phyloP scores from a whole-genome alignment of 2,329 filamentous ascomycete species.

The Acrocalymma vagum region DNA sequence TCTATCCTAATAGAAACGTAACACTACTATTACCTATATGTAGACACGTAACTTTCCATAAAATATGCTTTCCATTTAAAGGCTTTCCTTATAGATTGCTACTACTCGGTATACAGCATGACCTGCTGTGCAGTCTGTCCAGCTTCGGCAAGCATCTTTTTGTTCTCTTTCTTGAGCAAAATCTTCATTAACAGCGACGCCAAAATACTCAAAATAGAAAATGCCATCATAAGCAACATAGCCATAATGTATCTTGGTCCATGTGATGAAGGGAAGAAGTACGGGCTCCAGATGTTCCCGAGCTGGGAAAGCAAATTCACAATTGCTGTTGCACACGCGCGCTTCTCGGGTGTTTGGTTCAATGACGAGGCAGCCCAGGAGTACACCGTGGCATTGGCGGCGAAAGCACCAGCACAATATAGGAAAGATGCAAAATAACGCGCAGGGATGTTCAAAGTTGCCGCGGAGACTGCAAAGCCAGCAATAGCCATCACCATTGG shows the following conservation, averaged over 20 bases:
- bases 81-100: no score
- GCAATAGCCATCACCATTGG: slow-evolving; percentile 14
- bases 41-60: no score
- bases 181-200: slow-evolving; percentile 15
- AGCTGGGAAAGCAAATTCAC: slow-evolving; percentile 50
- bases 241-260: slow-evolving; percentile 20
- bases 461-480: slow-evolving; percentile 22
- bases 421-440: slow-evolving; percentile 43
- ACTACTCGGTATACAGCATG: no score
- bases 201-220: slow-evolving; percentile 15
- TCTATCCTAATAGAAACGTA: no score
- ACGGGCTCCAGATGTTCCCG: slow-evolving; percentile 52
- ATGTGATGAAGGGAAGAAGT: slow-evolving; percentile 43
- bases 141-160: no score
- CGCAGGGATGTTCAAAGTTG: slow-evolving; percentile 18
- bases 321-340: slow-evolving; percentile 45
- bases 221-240: slow-evolving; percentile 24
- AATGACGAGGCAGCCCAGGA: slow-evolving; percentile 47
- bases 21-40: no score
- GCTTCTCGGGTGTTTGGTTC: slow-evolving; percentile 50
- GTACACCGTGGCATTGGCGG: slow-evolving; percentile 46
- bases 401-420: slow-evolving; percentile 42
- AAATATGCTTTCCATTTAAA: no score
- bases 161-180: slow-evolving; percentile 17
- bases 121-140: no score